A percentile compares a stretch with the other conserved stretches of the same genome.
Conservation (phyloP, 1,284 basidiomycete species). For the Boletus semigastroideus region DNA sequence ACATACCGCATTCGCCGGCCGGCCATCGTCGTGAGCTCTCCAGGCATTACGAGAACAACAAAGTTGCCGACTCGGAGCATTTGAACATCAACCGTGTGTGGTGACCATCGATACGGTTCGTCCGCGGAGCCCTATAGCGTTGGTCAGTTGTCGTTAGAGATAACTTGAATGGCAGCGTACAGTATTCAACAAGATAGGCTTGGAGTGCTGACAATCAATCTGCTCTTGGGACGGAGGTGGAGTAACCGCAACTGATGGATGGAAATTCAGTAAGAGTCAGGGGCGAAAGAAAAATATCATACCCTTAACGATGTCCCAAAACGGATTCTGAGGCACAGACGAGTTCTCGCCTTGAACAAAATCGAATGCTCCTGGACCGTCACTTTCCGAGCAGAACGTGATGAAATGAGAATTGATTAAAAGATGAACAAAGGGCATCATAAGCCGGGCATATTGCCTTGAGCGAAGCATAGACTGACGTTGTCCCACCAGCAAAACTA, state of each 20-base stretch:
- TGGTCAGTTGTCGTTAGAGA: background rate
- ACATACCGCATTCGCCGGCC: slow-evolving; percentile 55
- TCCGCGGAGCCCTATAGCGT: slow-evolving; percentile 56
- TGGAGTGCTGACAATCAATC: slow-evolving; percentile 74
- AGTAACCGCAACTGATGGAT: slow-evolving; percentile 44
- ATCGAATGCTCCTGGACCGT: slow-evolving; percentile 81
- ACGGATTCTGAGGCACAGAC: slow-evolving; percentile 65
- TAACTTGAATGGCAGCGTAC: slow-evolving; percentile 3
- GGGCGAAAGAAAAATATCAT: slow-evolving; percentile 20
- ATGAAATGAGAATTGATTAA: background rate
- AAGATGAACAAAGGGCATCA: background rate
- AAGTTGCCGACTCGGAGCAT: slow-evolving; percentile 79
- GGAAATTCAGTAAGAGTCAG: background rate
- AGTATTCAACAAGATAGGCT: slow-evolving; percentile 76
- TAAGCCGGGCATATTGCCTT: background rate
- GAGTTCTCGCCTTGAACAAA: slow-evolving; percentile 78
- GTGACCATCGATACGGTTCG: slow-evolving; percentile 75
- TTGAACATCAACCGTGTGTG: slow-evolving; percentile 75
- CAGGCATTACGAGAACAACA: slow-evolving; percentile 76
- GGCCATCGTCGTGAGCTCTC: slow-evolving; percentile 64
- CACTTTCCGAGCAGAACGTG: slow-evolving; percentile 39
- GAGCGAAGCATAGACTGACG: slow-evolving; percentile 42
- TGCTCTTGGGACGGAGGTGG: slow-evolving; percentile 60
- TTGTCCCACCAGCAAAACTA: slow-evolving; percentile 78
- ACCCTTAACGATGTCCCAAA: slow-evolving; percentile 80